These are phyloP conservation scores for Durio zibethinus DNA, from an alignment of 345 rosid species.

Conservation along the genomic window DNA sequence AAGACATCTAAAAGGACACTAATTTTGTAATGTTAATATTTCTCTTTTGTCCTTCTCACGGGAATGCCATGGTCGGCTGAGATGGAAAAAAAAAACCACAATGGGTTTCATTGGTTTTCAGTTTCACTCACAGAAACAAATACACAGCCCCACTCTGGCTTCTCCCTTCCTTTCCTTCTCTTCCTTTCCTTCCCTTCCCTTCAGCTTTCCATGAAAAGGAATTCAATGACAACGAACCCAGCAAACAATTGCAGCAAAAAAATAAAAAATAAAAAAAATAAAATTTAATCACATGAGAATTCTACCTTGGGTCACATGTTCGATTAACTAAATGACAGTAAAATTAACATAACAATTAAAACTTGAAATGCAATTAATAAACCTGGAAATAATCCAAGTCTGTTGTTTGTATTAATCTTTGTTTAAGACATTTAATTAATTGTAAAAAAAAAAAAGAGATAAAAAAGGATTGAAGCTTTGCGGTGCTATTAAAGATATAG, in stretches of 20 bases:
- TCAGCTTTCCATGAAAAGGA: slow-evolving; percentile 16
- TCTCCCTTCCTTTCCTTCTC: not conserved
- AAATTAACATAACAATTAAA: not conserved
- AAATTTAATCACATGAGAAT: not conserved
- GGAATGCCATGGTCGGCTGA: slow-evolving; percentile 56
- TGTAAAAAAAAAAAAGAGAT: not conserved
- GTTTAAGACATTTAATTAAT: slow-evolving; percentile 11
- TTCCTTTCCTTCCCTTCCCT: slow-evolving; percentile 11
- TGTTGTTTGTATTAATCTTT: slow-evolving; percentile 8
- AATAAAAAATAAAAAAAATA: no score
- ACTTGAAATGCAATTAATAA: not conserved
- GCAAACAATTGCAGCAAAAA: not conserved
- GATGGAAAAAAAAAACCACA: slow-evolving; percentile 37
- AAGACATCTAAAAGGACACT: not conserved
- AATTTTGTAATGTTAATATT: slow-evolving; percentile 9
- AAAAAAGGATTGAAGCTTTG: slow-evolving; percentile 11
- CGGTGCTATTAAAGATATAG: slow-evolving; percentile 42
- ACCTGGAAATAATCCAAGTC: slow-evolving; percentile 13
- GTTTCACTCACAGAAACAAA: slow-evolving; percentile 8
- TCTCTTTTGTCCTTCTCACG: slow-evolving; percentile 57
- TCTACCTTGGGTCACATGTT: slow-evolving; percentile 14
- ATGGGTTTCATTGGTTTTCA: slow-evolving; percentile 29
- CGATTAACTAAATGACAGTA: not conserved
- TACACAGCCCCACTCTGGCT: slow-evolving; percentile 23
- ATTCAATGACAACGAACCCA: slow-evolving; percentile 21